Evolutionary conservation across 495 filamentous ascomycete species (phyloP), one percentile per base, ranked within the genome.

Genomic region (Lichenothelia convexa): DNA sequence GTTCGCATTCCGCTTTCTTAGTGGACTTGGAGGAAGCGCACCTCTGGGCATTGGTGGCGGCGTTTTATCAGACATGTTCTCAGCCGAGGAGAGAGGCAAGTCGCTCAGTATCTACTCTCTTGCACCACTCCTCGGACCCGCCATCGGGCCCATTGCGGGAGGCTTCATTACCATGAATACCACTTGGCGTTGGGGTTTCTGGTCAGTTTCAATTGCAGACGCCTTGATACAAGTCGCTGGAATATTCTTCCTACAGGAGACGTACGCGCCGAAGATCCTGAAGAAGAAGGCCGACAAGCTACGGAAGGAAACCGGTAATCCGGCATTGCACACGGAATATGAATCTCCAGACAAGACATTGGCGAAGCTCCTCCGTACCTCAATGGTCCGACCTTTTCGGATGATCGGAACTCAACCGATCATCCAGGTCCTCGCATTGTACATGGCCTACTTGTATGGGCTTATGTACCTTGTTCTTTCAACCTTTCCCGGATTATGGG

Each of bases 391-490:
- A 4, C 66, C 67, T 0, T 62, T 70, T 50, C 49, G 47, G 2
- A 58, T 71, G 30, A 44, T 70, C 18, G 45, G 51, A 35, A 65
- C 67, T 0, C 67, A 71, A 39, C 67, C 68, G 17, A 70, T 71
- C 47, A 60, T 67, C 8, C 48, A 53, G 22, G 54, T 64, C 36
- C 55, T 79, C 7, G 64, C 74, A 5, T 21, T 67, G 5, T 77
- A 75, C 54, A 71, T 73, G 65, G 69, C 69, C 39, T 84, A 73
- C 48, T 53, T 77, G 24, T 84, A 78, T 54, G 79, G 78, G 2
- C 52, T 80, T 12, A 72, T 75, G 60, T 84, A 83, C 45, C 68
- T 85, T 3, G 64, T 80, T 31, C 61, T 83, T 4, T 68, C 73
- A 3, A 75, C 72, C 20, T 81, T 80, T 54, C 72, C 78, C 0